phyloP scores from a whole-genome alignment of 805 yeast genomes.

The Danielia oregonensis region DNA sequence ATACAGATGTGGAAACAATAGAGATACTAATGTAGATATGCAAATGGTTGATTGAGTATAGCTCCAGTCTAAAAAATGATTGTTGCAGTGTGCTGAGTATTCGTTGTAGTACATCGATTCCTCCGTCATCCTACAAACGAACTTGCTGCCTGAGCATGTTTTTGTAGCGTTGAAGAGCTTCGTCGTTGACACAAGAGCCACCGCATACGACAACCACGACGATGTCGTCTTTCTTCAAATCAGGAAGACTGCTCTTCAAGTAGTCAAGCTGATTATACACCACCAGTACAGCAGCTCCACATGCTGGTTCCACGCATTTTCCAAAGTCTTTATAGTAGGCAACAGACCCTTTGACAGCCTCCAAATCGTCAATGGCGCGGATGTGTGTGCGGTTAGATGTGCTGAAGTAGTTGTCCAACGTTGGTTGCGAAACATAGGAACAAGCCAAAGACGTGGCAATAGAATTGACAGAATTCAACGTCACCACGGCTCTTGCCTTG shows the following conservation, averaged over 20 bases:
- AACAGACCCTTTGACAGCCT: constrained; percentile 52
- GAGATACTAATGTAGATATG: too few relatives aligned
- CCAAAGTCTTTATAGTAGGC: constrained; percentile 49
- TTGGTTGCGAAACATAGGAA: constrained; percentile 47
- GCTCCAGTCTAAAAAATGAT: too few relatives aligned
- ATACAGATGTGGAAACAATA: too few relatives aligned
- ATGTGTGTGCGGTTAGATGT: constrained; percentile 16
- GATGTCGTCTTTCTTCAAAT: constrained; percentile 36
- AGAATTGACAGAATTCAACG: constrained; percentile 44
- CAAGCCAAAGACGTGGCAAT: constrained; percentile 67
- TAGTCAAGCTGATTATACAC: constrained; percentile 36
- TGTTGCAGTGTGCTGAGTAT: too few relatives aligned
- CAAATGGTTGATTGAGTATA: too few relatives aligned
- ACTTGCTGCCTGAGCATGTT: constrained; percentile 12
- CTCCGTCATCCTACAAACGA: too few relatives aligned
- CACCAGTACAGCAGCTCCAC: constrained; percentile 64
- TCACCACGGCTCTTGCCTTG: constrained; percentile 40
- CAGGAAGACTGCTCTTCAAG: constrained; percentile 21
- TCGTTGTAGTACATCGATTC: too few relatives aligned
- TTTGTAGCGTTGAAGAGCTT: constrained; percentile 12
- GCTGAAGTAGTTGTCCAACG: constrained; percentile 36
- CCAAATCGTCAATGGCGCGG: constrained; percentile 42
- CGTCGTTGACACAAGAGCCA: constrained; percentile 18
- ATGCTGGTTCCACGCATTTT: constrained; percentile 63
- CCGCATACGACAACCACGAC: constrained; percentile 61